Conservation (phyloP, 495 filamentous ascomycete genomes). For the Neurospora africana region DNA sequence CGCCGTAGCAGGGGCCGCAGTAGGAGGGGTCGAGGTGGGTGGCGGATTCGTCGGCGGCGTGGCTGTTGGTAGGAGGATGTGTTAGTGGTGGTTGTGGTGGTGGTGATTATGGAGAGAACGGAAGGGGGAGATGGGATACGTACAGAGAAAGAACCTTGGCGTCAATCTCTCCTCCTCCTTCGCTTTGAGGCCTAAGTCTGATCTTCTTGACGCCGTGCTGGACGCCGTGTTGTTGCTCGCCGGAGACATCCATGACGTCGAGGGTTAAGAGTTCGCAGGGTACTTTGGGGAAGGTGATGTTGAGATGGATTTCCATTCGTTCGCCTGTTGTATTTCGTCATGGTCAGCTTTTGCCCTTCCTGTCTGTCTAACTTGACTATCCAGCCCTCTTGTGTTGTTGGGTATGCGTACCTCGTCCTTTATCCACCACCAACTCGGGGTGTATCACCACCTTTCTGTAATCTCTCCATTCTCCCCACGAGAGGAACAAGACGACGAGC, state of each 20-base stretch:
- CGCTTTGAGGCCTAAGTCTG: constrained; percentile 55
- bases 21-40: constrained; percentile 81
- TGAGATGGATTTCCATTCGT: constrained; percentile 97
- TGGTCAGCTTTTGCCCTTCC: constrained; percentile 4
- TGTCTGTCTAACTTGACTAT: no score
- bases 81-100: constrained; percentile 3
- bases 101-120: background rate
- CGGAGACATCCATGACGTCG: constrained; percentile 98
- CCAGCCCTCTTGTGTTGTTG: background rate
- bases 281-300: constrained; percentile 88
- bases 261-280: constrained; percentile 93
- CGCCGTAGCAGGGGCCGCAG: constrained; percentile 90
- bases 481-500: constrained; percentile 74
- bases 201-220: constrained; percentile 87
- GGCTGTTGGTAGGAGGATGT: constrained; percentile 28
- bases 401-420: constrained; percentile 65
- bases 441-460: constrained; percentile 79
- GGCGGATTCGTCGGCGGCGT: constrained; percentile 52
- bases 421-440: constrained; percentile 92
- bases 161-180: constrained; percentile 75
- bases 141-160: constrained; percentile 63
- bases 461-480: constrained; percentile 92
- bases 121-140: constrained; percentile 15
- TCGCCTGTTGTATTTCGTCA: constrained; percentile 47
- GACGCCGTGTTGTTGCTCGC: constrained; percentile 89